Evolutionary conservation across 345 rosid species (phyloP).

Genomic region (sweet orange (Citrus sinensis)): DNA sequence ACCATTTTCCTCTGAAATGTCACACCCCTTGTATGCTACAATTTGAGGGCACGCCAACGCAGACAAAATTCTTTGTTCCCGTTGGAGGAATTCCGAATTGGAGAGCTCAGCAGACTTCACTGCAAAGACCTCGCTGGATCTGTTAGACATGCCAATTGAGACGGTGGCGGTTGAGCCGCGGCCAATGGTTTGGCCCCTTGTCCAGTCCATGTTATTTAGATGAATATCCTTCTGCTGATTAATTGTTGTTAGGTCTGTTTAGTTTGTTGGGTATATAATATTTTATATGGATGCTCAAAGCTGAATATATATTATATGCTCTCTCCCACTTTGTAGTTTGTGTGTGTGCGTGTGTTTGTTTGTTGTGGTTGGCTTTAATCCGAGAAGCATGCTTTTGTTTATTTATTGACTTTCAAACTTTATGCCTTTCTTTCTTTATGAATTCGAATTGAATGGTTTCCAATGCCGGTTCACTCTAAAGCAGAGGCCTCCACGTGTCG

Average conservation of each 20-base stretch:
- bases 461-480: conserved; percentile 27
- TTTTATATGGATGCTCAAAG: background rate
- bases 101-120: conserved; percentile 50
- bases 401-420: background rate
- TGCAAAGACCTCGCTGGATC: conserved; percentile 40
- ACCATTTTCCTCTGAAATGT: conserved; percentile 48
- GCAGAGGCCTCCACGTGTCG: conserved; percentile 29
- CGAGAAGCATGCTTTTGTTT: background rate
- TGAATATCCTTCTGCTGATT: background rate
- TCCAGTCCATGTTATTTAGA: conserved; percentile 43
- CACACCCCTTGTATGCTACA: conserved; percentile 61
- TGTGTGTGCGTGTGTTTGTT: background rate
- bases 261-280: background rate
- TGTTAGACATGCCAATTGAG: conserved; percentile 25
- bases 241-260: background rate
- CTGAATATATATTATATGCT: background rate
- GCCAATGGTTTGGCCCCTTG: conserved; percentile 46
- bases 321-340: background rate
- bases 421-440: background rate
- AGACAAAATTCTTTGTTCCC: conserved; percentile 41
- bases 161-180: conserved; percentile 59
- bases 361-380: conserved; percentile 21
- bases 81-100: conserved; percentile 30
- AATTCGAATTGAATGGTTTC: background rate
- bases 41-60: conserved; percentile 47